These are phyloP conservation scores for Fusarium avenaceum DNA, from an alignment of 2,329 filamentous ascomycete species.

Conservation along the genomic window DNA sequence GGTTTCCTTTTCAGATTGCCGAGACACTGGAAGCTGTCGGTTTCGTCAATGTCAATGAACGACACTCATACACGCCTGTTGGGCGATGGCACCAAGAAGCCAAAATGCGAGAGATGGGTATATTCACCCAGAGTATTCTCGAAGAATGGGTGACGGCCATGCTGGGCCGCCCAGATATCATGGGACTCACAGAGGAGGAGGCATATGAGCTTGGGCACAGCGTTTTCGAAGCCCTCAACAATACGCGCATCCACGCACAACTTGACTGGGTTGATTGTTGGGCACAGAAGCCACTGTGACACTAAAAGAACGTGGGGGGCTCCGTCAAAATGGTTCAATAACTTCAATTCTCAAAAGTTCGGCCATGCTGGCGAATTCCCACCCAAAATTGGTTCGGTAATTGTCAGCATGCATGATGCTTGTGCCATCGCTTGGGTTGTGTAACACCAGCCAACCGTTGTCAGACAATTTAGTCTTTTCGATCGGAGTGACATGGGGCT, in stretches of 20 bases:
- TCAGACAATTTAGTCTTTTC: conserved; percentile 6
- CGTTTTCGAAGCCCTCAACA: conserved; percentile 51
- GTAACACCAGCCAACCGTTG: conserved; percentile 19
- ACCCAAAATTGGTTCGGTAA: conserved; percentile 23
- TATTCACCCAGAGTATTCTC: conserved; percentile 54
- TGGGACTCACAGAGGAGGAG: conserved; percentile 54
- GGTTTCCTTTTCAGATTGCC: conserved; percentile 49
- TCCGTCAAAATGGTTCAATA: conserved; percentile 3
- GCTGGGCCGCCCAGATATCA: conserved; percentile 50
- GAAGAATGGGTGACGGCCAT: conserved; percentile 55
- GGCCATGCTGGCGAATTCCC: conserved; percentile 11
- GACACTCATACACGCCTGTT: conserved; percentile 52
- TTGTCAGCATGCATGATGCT: conserved; percentile 26
- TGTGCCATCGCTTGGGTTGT: conserved; percentile 16
- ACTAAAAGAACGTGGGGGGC: conserved; percentile 3
- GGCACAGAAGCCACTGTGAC: conserved; percentile 55
- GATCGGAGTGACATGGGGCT: conserved; percentile 20
- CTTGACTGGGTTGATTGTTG: conserved; percentile 56
- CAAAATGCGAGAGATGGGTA: conserved; percentile 55
- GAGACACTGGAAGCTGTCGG: conserved; percentile 51
- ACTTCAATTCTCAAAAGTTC: conserved; percentile 1
- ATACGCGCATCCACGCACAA: conserved; percentile 53
- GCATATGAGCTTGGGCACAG: conserved; percentile 52
- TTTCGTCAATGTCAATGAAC: conserved; percentile 53
- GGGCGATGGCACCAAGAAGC: conserved; percentile 56